Evolutionary conservation across 1,139 yeast species (phyloP), one percentile per base, ranked within the genome.

Genomic region (Pichia sp.): DNA sequence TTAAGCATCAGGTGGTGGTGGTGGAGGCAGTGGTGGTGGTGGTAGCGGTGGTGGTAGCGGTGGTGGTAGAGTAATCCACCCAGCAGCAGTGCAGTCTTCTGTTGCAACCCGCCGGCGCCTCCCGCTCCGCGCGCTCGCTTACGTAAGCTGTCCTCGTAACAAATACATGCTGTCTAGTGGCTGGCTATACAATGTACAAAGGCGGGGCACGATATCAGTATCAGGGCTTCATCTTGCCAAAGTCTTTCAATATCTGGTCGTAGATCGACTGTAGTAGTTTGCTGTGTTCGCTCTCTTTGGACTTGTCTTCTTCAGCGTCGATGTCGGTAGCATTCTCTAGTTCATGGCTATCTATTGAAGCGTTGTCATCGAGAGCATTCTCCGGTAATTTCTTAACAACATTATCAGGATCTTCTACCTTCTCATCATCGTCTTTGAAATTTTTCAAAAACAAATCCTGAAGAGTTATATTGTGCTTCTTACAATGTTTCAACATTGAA

Each of bases 381-480:
- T 26, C 30, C 18, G 30, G 15, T 14, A 26, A 26, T 26, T 26
- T 10, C 12, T 26, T 17, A 7, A 26, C 10, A 8, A 11, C 28
- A 7, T 26, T 18, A 14, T 26, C 30, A 14, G 14, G 18, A 3
- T 26, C 30, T 26, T n/a, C 30, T 9, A n/a, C n/a, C n/a, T n/a
- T n/a, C n/a, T 26, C 30, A 7, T 14, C 30, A 10, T 26, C 15
- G 3, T 26, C 30, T 5, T 26, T 24, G 9, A 19, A 11, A 15
- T 6, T 51, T 37, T 66, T 67, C 39, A 66, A 66, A 54, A 76
- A 81, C 3, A 80, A 61, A 23, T 69, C 69, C 32, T 70, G 69
- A 21, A 81, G 54, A 10, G 71, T 63, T 14, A 79, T 64, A 0
- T 85, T 84, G 28, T 68, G 61, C 15, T 61, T 60, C 49, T 74